These are phyloP conservation scores for Hanseniaspora lachancei DNA, from an alignment of 805 yeast species.

Conservation along the genomic window DNA sequence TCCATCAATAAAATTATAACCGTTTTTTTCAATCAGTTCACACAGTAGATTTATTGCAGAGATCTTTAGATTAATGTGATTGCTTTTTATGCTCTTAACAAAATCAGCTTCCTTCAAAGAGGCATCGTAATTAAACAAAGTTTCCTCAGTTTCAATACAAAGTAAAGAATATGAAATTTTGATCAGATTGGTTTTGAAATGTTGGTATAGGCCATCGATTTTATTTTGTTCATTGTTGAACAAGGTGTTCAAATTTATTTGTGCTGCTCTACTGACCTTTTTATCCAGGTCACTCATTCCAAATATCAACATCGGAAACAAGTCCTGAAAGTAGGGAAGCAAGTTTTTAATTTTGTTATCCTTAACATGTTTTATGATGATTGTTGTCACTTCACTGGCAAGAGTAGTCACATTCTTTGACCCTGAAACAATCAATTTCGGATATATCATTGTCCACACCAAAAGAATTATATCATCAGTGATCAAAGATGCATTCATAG, in stretches of 20 bases:
- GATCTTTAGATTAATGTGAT: not conserved
- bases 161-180: constrained; percentile 42
- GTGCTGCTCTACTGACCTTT: constrained; percentile 41
- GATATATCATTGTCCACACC: constrained; percentile 69
- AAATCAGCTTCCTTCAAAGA: not conserved
- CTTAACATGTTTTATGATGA: constrained; percentile 34
- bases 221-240: constrained; percentile 44
- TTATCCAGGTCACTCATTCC: constrained; percentile 63
- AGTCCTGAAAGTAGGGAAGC: constrained; percentile 22
- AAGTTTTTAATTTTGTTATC: constrained; percentile 57
- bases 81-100: not conserved
- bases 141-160: constrained; percentile 42
- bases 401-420: constrained; percentile 49
- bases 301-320: constrained; percentile 51
- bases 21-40: not conserved
- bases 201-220: constrained; percentile 44
- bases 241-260: constrained; percentile 28
- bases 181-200: constrained; percentile 45
- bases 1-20: not conserved
- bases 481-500: constrained; percentile 22
- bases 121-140: constrained; percentile 27
- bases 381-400: constrained; percentile 55
- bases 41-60: not conserved
- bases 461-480: constrained; percentile 41
- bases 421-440: constrained; percentile 62